A percentile compares a stretch with the other conserved stretches of the same genome.
Conservation (phyloP, 345 rosid genomes). For the Melaleuca alternifolia region DNA sequence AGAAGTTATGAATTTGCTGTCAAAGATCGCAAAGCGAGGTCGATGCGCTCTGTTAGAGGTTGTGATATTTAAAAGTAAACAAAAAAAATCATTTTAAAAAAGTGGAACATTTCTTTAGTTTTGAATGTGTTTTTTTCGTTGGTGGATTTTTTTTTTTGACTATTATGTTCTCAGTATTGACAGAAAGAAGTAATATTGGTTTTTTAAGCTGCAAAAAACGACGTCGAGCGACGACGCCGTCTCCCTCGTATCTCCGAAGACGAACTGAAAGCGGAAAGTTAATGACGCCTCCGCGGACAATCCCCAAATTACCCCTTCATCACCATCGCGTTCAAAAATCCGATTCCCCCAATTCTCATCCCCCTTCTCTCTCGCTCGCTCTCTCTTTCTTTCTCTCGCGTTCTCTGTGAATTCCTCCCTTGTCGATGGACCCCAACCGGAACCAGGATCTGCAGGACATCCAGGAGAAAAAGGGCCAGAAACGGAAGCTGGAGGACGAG, state of each 20-base stretch:
- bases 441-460: constrained; percentile 25
- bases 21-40: too few species aligned
- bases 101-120: too few species aligned
- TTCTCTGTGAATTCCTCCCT: neutral
- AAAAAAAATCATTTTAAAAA: too few species aligned
- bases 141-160: too few species aligned
- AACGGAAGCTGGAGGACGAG: constrained; percentile 87
- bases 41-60: too few species aligned
- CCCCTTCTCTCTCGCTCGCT: constrained; percentile 6
- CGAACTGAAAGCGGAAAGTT: neutral
- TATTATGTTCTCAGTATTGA: too few species aligned
- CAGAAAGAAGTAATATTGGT: too few species aligned
- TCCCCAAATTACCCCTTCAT: constrained; percentile 41
- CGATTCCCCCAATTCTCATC: constrained; percentile 6
- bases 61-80: too few species aligned
- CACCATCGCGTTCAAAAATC: neutral
- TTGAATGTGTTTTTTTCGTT: too few species aligned
- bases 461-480: constrained; percentile 87
- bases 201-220: too few species aligned
- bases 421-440: constrained; percentile 3
- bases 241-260: neutral
- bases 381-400: neutral
- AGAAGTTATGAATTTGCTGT: too few species aligned
- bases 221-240: neutral
- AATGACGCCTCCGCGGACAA: neutral